Percentiles rank a stretch among this genome's conserved stretches.
Evolutionary conservation across 148 eudicot genomes (phyloP).

Genomic region (Spergularia bocconei): DNA sequence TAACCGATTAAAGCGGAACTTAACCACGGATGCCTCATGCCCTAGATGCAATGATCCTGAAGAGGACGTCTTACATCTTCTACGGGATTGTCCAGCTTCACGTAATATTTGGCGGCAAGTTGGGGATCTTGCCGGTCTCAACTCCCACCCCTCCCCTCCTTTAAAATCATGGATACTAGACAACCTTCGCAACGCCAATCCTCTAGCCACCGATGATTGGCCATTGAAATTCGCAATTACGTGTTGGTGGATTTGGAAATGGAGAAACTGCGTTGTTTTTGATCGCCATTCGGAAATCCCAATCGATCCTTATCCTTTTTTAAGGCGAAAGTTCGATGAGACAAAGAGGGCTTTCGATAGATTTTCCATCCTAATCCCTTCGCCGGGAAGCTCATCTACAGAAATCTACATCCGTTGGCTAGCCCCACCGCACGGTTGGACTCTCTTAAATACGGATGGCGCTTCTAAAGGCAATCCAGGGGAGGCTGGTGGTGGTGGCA

Average conservation of each 20-base stretch:
- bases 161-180: background rate
- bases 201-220: background rate
- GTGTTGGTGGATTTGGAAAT: background rate
- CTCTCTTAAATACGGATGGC: background rate
- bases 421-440: background rate
- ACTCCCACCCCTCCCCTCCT: too few relatives aligned
- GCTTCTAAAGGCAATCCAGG: background rate
- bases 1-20: background rate
- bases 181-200: background rate
- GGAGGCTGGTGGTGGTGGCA: background rate
- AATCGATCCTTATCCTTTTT: background rate
- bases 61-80: background rate
- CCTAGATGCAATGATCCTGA: background rate
- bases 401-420: background rate
- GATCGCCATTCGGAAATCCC: background rate
- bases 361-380: too few relatives aligned
- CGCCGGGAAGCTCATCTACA: background rate
- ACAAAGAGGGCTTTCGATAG: background rate
- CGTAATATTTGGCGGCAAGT: background rate
- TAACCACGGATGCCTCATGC: background rate
- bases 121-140: too few relatives aligned
- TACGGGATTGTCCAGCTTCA: background rate
- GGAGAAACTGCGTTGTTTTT: background rate
- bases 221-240: background rate
- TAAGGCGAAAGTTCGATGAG: background rate